Evolutionary conservation across 352 stramenopile genomes (phyloP).

Genomic region (Peronospora destructor): DNA sequence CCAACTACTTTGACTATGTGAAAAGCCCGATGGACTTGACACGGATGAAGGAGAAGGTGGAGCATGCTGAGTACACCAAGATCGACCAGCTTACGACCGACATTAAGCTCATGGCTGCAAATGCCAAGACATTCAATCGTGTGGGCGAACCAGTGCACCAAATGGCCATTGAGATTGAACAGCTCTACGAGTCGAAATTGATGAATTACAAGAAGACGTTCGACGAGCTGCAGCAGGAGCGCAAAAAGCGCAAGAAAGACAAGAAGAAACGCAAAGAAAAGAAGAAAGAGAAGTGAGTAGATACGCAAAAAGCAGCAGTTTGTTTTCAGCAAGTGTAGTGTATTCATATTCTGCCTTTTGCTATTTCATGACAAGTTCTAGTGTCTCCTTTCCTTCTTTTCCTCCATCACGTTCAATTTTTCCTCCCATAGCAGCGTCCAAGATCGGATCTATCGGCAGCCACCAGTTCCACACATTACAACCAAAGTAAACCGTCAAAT

Average conservation of each 20-base stretch:
- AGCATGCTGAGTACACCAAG: constrained; percentile 62
- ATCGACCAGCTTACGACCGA: constrained; percentile 74
- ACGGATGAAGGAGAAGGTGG: constrained; percentile 78
- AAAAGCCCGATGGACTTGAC: constrained; percentile 78
- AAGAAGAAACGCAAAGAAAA: constrained; percentile 89
- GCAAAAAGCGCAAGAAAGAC: constrained; percentile 85
- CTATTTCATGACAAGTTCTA: constrained; percentile 37
- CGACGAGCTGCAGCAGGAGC: constrained; percentile 71
- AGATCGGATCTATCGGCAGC: constrained; percentile 42
- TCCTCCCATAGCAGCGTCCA: constrained; percentile 28
- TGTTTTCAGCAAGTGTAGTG: neutral
- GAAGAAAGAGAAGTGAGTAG: constrained; percentile 75
- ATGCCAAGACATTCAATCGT: constrained; percentile 83
- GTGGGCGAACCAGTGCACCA: constrained; percentile 74
- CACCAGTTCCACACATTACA: constrained; percentile 43
- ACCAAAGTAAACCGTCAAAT: constrained; percentile 66
- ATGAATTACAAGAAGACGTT: constrained; percentile 55
- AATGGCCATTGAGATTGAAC: constrained; percentile 76
- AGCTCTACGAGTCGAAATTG: constrained; percentile 71
- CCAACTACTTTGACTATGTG: constrained; percentile 85
- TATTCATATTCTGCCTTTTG: constrained; percentile 16
- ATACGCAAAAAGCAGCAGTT: neutral
- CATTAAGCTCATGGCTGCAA: constrained; percentile 74
- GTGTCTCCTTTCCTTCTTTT: constrained; percentile 27
- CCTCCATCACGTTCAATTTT: constrained; percentile 2